Conservation (phyloP, 2,329 filamentous ascomycete species). For the Trichocomaceae sp. region DNA sequence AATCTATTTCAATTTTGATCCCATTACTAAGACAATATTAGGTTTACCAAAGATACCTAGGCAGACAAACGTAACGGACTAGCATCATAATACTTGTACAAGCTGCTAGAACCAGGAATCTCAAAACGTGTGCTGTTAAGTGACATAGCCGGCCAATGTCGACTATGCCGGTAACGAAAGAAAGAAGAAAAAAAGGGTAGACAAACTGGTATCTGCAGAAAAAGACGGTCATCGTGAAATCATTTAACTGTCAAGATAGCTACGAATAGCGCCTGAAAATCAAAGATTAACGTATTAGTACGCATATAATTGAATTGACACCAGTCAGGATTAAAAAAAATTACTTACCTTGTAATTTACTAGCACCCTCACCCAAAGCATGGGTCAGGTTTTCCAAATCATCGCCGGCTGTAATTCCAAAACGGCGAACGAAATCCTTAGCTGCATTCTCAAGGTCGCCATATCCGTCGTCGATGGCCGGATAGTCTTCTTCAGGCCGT, state of each 20-base stretch:
- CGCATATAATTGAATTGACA: neutral
- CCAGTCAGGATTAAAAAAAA: neutral
- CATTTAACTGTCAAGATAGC: conserved; percentile 43
- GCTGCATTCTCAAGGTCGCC: conserved; percentile 88
- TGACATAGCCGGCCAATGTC: neutral
- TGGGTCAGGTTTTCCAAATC: conserved; percentile 86
- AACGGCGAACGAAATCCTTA: conserved; percentile 91
- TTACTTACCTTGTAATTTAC: conserved; percentile 66
- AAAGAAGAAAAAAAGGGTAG: neutral
- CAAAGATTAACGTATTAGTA: conserved; percentile 5
- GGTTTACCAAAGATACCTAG: neutral
- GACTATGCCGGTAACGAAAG: neutral
- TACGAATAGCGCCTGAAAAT: conserved; percentile 41
- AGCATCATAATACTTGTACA: neutral
- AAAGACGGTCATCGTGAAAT: conserved; percentile 9
- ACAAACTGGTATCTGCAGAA: conserved; percentile 11
- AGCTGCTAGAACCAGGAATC: conserved; percentile 18
- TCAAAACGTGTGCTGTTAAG: neutral
- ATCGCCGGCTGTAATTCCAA: conserved; percentile 91
- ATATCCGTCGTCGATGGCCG: conserved; percentile 63
- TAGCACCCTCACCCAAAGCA: conserved; percentile 77
- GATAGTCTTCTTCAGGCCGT: conserved; percentile 73
- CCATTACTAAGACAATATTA: conserved; percentile 6
- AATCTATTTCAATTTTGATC: neutral
- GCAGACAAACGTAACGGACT: neutral